Percentiles rank a stretch among this genome's conserved stretches.
These are phyloP conservation scores for Stemphylium vesicarium DNA, from an alignment of 2,329 filamentous ascomycete species.

Conservation along the genomic window DNA sequence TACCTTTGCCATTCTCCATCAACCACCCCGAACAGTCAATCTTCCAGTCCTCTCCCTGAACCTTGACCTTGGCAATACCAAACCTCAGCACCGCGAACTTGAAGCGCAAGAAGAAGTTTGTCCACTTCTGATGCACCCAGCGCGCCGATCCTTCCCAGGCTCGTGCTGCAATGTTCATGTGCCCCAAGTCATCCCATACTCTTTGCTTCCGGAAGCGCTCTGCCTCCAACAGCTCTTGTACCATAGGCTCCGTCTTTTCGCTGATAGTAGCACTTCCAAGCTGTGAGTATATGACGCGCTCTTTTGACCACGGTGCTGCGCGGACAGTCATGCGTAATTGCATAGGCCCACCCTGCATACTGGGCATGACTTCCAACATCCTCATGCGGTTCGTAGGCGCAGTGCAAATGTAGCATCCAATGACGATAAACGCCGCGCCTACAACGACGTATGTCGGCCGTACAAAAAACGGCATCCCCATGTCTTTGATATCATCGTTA, in stretches of 20 bases:
- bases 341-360: slow-evolving; percentile 34
- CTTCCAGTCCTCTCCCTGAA: slow-evolving; percentile 44
- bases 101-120: slow-evolving; percentile 44
- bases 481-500: slow-evolving; percentile 39
- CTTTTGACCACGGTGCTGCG: slow-evolving; percentile 33
- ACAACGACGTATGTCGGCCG: slow-evolving; percentile 44
- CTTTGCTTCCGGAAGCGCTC: slow-evolving; percentile 35
- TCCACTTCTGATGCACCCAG: slow-evolving; percentile 46
- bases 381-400: slow-evolving; percentile 40
- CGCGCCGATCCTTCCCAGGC: slow-evolving; percentile 39
- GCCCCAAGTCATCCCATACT: slow-evolving; percentile 35
- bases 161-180: slow-evolving; percentile 28
- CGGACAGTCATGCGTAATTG: slow-evolving; percentile 40
- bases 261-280: slow-evolving; percentile 37
- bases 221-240: slow-evolving; percentile 39
- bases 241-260: slow-evolving; percentile 43
- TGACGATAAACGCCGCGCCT: slow-evolving; percentile 33
- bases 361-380: slow-evolving; percentile 41
- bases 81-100: slow-evolving; percentile 45
- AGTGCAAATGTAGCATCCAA: slow-evolving; percentile 41
- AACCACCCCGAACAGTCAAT: slow-evolving; percentile 45
- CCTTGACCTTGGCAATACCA: slow-evolving; percentile 39
- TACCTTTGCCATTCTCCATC: slow-evolving; percentile 45
- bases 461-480: slow-evolving; percentile 41
- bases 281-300: slow-evolving; percentile 37